phyloP scores from a whole-genome alignment of 768 basidiomycete genomes.

The Phlegmacium glaucopus region DNA sequence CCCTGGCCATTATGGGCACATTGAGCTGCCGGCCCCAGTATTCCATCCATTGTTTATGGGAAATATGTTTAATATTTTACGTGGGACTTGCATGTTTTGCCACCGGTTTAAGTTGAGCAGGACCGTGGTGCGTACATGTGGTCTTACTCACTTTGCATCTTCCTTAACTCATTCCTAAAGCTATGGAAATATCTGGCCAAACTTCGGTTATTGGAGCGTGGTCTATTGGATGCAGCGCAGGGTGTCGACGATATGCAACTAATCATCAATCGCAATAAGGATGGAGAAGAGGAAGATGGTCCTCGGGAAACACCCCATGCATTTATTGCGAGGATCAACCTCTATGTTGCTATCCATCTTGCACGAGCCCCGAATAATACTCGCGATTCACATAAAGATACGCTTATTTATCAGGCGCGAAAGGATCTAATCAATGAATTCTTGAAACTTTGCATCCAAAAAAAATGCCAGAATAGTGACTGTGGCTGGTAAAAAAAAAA shows the following conservation, averaged over 20 bases:
- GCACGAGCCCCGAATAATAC: constrained; percentile 46
- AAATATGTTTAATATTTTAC: constrained; percentile 83
- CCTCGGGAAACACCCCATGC: constrained; percentile 57
- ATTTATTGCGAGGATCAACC: constrained; percentile 59
- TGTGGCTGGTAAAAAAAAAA: constrained; percentile 73
- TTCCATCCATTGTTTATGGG: constrained; percentile 96
- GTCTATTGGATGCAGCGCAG: constrained; percentile 79
- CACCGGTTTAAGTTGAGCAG: constrained; percentile 84
- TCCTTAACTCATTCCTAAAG: constrained; percentile 33
- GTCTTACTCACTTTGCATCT: not conserved
- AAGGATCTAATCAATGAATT: constrained; percentile 84
- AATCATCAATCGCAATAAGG: constrained; percentile 28
- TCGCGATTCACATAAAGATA: constrained; percentile 87
- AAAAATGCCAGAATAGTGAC: constrained; percentile 71
- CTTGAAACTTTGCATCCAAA: constrained; percentile 60
- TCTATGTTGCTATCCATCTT: constrained; percentile 62
- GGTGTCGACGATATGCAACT: constrained; percentile 67
- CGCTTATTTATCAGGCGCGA: constrained; percentile 80
- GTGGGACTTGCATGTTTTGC: constrained; percentile 90
- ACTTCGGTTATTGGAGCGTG: constrained; percentile 83
- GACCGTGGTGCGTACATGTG: constrained; percentile 48
- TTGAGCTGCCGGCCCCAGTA: constrained; percentile 91
- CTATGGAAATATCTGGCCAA: constrained; percentile 82
- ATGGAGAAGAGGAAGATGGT: constrained; percentile 35
- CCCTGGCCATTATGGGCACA: constrained; percentile 98